These are phyloP conservation scores for Martiniozyma abietophila DNA, from an alignment of 805 yeast species.

Conservation along the genomic window DNA sequence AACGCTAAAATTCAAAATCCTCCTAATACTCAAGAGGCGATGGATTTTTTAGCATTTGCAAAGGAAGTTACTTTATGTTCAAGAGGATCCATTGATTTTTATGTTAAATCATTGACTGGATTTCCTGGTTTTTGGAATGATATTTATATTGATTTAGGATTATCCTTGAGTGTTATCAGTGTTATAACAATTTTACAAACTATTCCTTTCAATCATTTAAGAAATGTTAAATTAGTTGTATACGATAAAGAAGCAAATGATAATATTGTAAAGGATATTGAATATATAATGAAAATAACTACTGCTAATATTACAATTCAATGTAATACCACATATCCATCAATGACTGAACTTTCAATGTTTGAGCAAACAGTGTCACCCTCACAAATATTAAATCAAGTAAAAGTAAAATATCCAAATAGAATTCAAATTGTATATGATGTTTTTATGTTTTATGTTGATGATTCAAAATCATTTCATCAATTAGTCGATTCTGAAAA, in stretches of 20 bases:
- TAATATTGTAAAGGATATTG: not conserved
- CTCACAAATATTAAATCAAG: no score
- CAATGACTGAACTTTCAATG: slow-evolving; percentile 4
- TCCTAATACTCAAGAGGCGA: slow-evolving; percentile 3
- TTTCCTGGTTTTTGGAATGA: no score
- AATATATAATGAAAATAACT: not conserved
- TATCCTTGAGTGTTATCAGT: not conserved
- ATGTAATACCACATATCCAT: slow-evolving; percentile 7
- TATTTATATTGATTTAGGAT: not conserved
- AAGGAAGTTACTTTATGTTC: slow-evolving; percentile 1
- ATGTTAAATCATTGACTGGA: not conserved
- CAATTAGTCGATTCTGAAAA: slow-evolving; percentile 3
- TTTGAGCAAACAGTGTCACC: no score
- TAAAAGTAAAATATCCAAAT: no score
- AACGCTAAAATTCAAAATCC: slow-evolving; percentile 2
- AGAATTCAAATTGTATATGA: slow-evolving; percentile 5
- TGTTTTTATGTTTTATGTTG: slow-evolving; percentile 7
- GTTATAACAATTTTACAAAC: slow-evolving; percentile 1
- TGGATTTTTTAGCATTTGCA: slow-evolving; percentile 3
- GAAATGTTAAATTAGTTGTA: slow-evolving; percentile 3
- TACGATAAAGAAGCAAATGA: slow-evolving; percentile 7
- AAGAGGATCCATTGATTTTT: slow-evolving; percentile 4
- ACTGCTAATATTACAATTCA: slow-evolving; percentile 3
- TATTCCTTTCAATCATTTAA: not conserved
- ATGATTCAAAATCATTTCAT: slow-evolving; percentile 2